phyloP scores from a whole-genome alignment of 1,284 basidiomycete species.

The Chalciporus sp. region DNA sequence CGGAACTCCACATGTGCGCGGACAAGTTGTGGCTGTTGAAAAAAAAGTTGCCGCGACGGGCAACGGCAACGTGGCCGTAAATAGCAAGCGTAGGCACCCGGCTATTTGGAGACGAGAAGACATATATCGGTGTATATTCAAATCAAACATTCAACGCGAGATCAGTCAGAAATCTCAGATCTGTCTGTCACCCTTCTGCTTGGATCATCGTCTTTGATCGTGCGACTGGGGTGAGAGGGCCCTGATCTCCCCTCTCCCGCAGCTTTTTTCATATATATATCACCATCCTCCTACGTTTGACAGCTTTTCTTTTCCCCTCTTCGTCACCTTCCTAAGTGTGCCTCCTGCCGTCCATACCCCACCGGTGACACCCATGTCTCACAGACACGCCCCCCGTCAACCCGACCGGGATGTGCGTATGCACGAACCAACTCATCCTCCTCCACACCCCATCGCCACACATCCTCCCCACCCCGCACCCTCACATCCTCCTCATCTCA shows the following conservation, averaged over 20 bases:
- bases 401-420: conserved; percentile 63
- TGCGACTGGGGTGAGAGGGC: conserved; percentile 48
- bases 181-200: conserved; percentile 35
- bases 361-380: conserved; percentile 49
- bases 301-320: conserved; percentile 46
- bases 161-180: conserved; percentile 40
- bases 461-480: conserved; percentile 38
- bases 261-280: conserved; percentile 58
- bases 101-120: conserved; percentile 44
- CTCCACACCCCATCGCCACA: conserved; percentile 44
- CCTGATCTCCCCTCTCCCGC: conserved; percentile 44
- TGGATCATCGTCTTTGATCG: conserved; percentile 55
- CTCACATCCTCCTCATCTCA: conserved; percentile 49
- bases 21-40: conserved; percentile 33
- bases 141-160: conserved; percentile 45
- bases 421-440: conserved; percentile 55
- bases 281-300: conserved; percentile 44
- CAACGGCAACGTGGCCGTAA: conserved; percentile 49
- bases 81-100: conserved; percentile 48
- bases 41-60: conserved; percentile 36
- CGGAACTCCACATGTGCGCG: conserved; percentile 35
- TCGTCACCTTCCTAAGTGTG: conserved; percentile 26
- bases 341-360: conserved; percentile 29
- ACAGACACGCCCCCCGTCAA: conserved; percentile 62
- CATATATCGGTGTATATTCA: conserved; percentile 38